Conservation (phyloP, 2,329 filamentous ascomycete species). For the Beauveria sp. region DNA sequence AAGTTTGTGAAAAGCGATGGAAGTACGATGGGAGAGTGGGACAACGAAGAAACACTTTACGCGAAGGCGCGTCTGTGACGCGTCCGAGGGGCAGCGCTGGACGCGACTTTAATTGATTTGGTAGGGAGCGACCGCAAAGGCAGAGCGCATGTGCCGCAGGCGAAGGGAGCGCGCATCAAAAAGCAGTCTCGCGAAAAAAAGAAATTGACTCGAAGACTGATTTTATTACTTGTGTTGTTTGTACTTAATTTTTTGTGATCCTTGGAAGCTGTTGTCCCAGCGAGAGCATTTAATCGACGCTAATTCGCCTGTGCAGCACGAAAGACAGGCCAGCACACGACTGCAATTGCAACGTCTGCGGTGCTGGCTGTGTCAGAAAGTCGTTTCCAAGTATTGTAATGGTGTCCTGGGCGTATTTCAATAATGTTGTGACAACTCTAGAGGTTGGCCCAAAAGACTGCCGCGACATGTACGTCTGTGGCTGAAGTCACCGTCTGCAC, state of each 20-base stretch:
- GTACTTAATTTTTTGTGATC: neutral
- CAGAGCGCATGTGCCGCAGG: neutral
- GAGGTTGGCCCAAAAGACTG: neutral
- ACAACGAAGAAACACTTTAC: constrained; percentile 8
- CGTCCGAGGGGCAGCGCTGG: constrained; percentile 1
- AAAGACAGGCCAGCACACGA: neutral
- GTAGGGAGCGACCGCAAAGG: neutral
- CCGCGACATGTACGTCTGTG: neutral
- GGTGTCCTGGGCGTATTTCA: neutral
- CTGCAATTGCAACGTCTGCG: neutral
- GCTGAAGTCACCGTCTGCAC: neutral
- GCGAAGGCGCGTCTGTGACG: constrained; percentile 6
- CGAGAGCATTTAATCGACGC: neutral
- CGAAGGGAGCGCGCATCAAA: neutral
- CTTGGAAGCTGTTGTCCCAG: neutral
- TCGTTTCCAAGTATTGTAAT: neutral
- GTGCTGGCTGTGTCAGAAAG: neutral
- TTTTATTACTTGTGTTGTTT: neutral
- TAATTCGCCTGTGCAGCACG: neutral
- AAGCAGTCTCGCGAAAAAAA: neutral
- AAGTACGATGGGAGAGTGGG: neutral
- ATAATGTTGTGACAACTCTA: neutral
- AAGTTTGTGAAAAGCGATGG: neutral
- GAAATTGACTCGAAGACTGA: neutral
- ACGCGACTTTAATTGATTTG: constrained; percentile 11